Percentiles rank a stretch among this genome's conserved stretches.
These are phyloP conservation scores for Garcia nutans DNA, from an alignment of 345 rosid species.

Conservation along the genomic window DNA sequence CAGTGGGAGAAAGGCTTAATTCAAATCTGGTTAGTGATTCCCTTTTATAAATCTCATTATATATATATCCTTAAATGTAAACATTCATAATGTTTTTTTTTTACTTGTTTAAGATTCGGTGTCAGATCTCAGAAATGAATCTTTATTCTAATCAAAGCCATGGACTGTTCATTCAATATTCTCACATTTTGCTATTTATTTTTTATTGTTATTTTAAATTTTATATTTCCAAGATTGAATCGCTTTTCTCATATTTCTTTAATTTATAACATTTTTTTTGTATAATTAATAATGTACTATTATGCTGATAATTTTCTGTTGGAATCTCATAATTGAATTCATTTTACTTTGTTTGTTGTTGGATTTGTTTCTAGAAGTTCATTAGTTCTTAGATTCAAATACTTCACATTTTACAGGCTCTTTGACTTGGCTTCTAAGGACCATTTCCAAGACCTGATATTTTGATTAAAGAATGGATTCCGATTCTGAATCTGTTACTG, in stretches of 20 bases:
- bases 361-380: not conserved
- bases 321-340: not conserved
- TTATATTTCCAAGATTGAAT: not conserved
- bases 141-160: not conserved
- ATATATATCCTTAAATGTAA: too few relatives aligned
- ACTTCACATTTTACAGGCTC: slow-evolving; percentile 2
- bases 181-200: not conserved
- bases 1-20: not conserved
- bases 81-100: too few relatives aligned
- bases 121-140: not conserved
- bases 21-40: not conserved
- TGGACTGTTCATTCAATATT: not conserved
- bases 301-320: not conserved
- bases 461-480: slow-evolving; percentile 36
- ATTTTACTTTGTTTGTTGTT: not conserved
- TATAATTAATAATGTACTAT: not conserved
- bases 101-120: not conserved
- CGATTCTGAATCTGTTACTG: slow-evolving; percentile 35
- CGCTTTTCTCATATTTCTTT: not conserved
- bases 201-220: too few relatives aligned
- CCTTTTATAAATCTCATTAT: not conserved
- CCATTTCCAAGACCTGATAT: slow-evolving; percentile 3
- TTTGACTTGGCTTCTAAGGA: not conserved
- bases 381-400: not conserved
- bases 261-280: not conserved